Conservation (phyloP, 1,139 yeast genomes). For the Lipomyces yarrowii region DNA sequence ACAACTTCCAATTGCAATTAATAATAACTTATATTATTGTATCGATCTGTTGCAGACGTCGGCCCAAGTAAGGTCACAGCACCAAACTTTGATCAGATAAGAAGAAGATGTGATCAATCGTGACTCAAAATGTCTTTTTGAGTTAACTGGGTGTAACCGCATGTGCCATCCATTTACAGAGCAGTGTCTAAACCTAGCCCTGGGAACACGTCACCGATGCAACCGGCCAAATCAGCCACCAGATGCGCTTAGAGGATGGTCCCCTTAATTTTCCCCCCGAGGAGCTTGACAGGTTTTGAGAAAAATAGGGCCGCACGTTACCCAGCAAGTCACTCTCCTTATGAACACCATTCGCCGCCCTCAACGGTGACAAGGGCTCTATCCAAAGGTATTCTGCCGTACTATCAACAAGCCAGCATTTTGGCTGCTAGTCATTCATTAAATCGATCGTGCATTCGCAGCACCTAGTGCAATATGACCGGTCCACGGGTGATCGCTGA, state of each 20-base stretch:
- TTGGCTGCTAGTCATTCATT: neutral
- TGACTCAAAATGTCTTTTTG: neutral
- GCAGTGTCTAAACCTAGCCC: neutral
- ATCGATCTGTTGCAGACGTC: neutral
- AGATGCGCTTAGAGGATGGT: neutral
- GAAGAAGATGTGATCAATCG: neutral
- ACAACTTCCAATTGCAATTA: neutral
- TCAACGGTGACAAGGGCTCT: neutral
- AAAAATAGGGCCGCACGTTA: neutral
- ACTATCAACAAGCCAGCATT: neutral
- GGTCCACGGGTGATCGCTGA: conserved; percentile 19
- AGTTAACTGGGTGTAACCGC: neutral
- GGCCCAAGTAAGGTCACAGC: neutral
- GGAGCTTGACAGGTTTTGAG: neutral
- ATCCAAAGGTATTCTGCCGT: neutral
- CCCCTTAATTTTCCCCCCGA: conserved; percentile 1
- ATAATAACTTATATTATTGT: neutral
- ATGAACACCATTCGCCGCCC: neutral
- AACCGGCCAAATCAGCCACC: neutral
- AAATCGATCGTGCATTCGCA: neutral
- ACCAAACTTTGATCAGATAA: neutral
- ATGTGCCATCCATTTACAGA: neutral
- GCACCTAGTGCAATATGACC: conserved; percentile 17
- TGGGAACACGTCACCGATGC: neutral
- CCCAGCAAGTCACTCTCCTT: neutral